phyloP scores from a whole-genome alignment of 179 eudicot genomes.

The Actinidia arguta region DNA sequence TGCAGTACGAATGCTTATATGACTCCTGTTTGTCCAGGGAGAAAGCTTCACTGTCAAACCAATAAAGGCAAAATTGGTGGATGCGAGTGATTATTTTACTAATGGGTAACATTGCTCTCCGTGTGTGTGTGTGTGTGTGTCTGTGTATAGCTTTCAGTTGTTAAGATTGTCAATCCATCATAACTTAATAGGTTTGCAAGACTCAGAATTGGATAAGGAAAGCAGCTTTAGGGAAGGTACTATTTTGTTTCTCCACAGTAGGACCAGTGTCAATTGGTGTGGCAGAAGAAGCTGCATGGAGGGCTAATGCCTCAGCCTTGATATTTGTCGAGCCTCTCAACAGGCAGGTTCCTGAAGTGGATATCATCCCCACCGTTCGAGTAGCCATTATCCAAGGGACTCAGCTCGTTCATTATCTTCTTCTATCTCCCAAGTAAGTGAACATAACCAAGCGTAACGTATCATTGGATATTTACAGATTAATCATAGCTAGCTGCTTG shows the following conservation, averaged over 20 bases:
- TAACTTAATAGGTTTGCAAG: constrained; percentile 36
- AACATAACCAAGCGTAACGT: not conserved
- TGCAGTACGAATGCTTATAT: not conserved
- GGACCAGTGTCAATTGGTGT: constrained; percentile 29
- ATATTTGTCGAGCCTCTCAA: constrained; percentile 48
- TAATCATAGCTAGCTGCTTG: not conserved
- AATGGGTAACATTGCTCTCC: constrained; percentile 37
- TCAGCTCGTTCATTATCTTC: constrained; percentile 31
- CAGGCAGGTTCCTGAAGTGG: constrained; percentile 34
- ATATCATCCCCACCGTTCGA: constrained; percentile 40
- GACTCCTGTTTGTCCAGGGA: constrained; percentile 38
- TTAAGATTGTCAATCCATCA: not conserved
- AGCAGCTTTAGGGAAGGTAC: constrained; percentile 32
- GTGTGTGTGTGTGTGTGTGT: not conserved
- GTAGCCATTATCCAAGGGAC: constrained; percentile 51
- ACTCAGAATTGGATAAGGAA: constrained; percentile 20
- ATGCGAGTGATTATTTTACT: constrained; percentile 24
- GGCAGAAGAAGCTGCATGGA: constrained; percentile 36
- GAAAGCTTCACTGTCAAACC: constrained; percentile 37
- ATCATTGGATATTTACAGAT: too few relatives aligned
- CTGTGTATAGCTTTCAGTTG: not conserved
- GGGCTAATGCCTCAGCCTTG: constrained; percentile 38
- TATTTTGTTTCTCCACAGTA: constrained; percentile 48
- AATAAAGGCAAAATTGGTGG: constrained; percentile 32
- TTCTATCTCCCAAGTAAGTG: constrained; percentile 29